Base-by-base conservation (phyloP, 208 protist genomes). In the Leptomonas pyrrhocoris region DNA sequence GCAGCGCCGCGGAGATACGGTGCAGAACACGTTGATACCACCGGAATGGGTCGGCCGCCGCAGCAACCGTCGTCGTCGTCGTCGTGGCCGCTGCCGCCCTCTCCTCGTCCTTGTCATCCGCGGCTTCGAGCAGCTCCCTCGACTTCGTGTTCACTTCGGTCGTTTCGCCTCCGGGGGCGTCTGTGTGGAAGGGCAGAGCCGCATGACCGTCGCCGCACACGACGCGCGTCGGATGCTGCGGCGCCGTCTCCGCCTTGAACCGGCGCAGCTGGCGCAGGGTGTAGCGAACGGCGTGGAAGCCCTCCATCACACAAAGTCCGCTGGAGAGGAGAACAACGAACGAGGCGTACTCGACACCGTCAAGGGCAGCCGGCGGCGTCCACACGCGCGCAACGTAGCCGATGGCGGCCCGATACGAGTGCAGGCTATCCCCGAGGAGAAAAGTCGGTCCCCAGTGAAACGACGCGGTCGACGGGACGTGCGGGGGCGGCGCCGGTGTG, bases 271-370 rank as follows among this genome's bases (percentile, higher is more conserved):
- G 69, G 2, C 69, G 50, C 30, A 74, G 19, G 9, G 54, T 54
- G 60, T 68, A 74, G 43, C 69, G 48, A 23, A 46, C 42, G 13
- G 69, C 69, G 23, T 74, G 61, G 45, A 56, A 74, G 30, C 69
- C 34, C 40, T 74, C 69, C 69, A 74, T 74, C 30, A 63, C 60
- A 25, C 43, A 53, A 7, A 74, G 51, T 0, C 40, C 31, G 4
- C 40, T 57, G 40, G 43, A 59, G 30, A 68, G 42, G 12, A 49
- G n/a, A 40, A 67, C 54, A 11, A 74, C 60, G 40, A 68, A 74
- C 31, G 56, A 43, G 38, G 69, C 69, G 1, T 59, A 74, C 45
- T 74, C 69, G 7, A 74, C 60, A 45, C 51, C 69, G 23, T 64
- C 69, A 1, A 74, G 25, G 3, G 30, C 34, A 1, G 61, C 19